Base-by-base conservation (phyloP, 371 early-diverging fungal species). In the Mortierella sp. region DNA sequence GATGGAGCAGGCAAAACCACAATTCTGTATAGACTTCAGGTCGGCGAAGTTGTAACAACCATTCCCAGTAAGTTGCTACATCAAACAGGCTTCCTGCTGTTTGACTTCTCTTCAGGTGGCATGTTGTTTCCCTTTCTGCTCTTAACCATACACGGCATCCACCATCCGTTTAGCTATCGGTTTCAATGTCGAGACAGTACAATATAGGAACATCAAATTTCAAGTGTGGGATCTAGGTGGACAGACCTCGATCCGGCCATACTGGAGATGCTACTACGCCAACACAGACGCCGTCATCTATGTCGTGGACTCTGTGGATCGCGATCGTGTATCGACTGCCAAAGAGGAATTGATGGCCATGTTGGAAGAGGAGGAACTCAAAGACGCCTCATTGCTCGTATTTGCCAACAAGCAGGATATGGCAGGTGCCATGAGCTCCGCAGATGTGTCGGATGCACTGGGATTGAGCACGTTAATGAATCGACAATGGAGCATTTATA, bases 1-100 rank as follows among this genome's bases (percentile, higher is more conserved):
- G 97, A 96, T 85, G 97, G 95, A 18, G 98, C 99, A 19, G 99
- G 99, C 72, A 99, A 99, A 83, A 99, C 99, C 18, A 98, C 99
- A 73, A 96, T 99, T 81, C 86, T 98, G 72, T 97, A 94, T 80
- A 87, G 87, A 62, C 62, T 90, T 62, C 87, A 90, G 72, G 84
- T 87, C 56, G 97, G 97, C 64, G 97, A 98, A 83, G 95, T 96
- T 30, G 96, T 97, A 43, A 94, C 96, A 28, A 97, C 98, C 41
- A 96, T 98, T 69, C 98, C 98, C 26, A 98, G 90, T 85, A 81
- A 71, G 81, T 74, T 39, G n/a, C n/a, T n/a, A n/a, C n/a, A n/a
- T n/a, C n/a, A n/a, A n/a, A n/a, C n/a, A n/a, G n/a, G n/a, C n/a
- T n/a, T n/a, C n/a, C n/a, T n/a, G n/a, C n/a, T n/a, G n/a, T n/a